Evolutionary conservation across 2,329 filamentous ascomycete species (phyloP), one percentile per base, ranked within the genome.

Genomic region (Chaetomiaceae sp.): DNA sequence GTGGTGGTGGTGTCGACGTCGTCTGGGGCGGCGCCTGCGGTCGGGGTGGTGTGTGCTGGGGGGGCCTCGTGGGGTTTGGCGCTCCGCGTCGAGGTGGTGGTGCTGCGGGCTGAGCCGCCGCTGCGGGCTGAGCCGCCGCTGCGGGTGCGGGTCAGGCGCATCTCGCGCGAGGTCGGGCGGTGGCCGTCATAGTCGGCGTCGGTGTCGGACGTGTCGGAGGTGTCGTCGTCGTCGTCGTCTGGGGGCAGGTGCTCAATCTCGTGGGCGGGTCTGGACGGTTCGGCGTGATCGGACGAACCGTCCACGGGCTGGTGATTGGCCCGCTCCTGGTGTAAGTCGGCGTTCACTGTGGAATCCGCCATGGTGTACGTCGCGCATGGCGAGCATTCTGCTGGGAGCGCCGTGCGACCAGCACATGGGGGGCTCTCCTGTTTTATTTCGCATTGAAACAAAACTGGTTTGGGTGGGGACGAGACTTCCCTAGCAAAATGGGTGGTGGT

Each of bases 141-240:
- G 22, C 41, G 51, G 38, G 27, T 42, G 33, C 40, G 40, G 17
- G 45, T 44, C 22, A 49, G 50, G 34, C 47, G 54, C 9, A 58
- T 56, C 14, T 60, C 57, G 14, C 42, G 50, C 3, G 46, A 51
- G n/a, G 54, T 55, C 1, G 59, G 59, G n/a, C 60, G 59, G 41
- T 62, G 59, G 45, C 60, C 60, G 34, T 62, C 60, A 24, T 57
- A 46, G 24, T 58, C 45, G 19, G 51, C 38, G 19, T 55, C 39
- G 4, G 34, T 27, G 35, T 36, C 29, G 29, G 14, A 32, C 4
- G 27, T 12, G n/a, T n/a, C 30, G 37, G 34, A 12, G 15, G 19
- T n/a, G 32, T 47, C 19, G 19, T 39, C 29, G 11, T 35, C 20
- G 26, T 29, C 34, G 18, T 49, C 35, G 24, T 36, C 27, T n/a